phyloP scores from a whole-genome alignment of 169 alveolate genomes.

The Plasmodium yoelii region DNA sequence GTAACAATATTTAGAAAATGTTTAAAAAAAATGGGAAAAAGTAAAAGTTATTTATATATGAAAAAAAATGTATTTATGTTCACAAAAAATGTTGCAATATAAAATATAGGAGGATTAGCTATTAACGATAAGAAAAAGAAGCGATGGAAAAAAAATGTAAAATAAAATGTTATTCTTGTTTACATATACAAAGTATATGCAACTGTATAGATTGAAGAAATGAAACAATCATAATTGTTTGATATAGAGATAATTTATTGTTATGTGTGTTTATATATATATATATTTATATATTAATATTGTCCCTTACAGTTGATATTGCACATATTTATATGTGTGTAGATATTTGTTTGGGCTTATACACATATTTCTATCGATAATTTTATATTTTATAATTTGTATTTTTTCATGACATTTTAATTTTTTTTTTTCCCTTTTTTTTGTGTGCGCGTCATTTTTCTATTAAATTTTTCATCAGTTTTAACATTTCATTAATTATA shows the following conservation, averaged over 20 bases:
- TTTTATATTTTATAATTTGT: slow-evolving; percentile 1
- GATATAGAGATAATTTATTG: background rate
- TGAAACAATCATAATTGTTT: too few species aligned
- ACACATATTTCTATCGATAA: background rate
- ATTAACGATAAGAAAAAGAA: too few species aligned
- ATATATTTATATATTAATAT: background rate
- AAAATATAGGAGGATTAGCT: too few species aligned
- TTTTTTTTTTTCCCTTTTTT: slow-evolving; percentile 32
- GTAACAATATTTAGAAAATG: too few species aligned
- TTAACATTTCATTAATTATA: slow-evolving; percentile 62
- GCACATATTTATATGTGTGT: background rate
- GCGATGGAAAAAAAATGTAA: too few species aligned
- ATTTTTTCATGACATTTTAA: slow-evolving; percentile 8
- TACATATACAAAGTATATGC: too few species aligned
- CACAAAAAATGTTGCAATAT: too few species aligned
- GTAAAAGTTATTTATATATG: too few species aligned
- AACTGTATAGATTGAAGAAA: too few species aligned
- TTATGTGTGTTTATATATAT: background rate
- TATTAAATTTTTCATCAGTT: slow-evolving; percentile 69
- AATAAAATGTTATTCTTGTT: too few species aligned
- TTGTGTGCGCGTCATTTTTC: slow-evolving; percentile 15
- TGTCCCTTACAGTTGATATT: background rate
- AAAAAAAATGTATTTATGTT: too few species aligned
- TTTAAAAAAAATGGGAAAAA: too few species aligned
- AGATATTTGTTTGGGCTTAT: slow-evolving; percentile 16